Evolutionary conservation across 805 yeast species (phyloP).

Genomic region (Pichia cephalocereana): DNA sequence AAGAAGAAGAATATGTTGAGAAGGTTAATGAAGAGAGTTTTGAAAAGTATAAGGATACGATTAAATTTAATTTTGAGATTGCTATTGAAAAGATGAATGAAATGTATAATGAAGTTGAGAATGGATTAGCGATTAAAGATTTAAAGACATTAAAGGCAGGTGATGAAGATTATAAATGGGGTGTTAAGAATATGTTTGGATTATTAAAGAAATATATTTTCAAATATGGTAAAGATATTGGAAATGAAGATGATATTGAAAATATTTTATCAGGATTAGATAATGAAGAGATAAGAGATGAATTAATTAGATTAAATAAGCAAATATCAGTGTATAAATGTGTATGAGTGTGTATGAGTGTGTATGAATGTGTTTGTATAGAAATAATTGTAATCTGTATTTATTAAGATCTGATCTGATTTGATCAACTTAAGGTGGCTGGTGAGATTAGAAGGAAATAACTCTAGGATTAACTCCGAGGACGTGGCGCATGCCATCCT

Average conservation of each 20-base stretch:
- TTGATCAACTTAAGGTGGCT: too few species aligned
- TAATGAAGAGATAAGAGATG: neutral
- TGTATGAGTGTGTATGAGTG: too few species aligned
- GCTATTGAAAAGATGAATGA: neutral
- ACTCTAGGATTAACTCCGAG: too few species aligned
- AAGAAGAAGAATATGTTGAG: neutral
- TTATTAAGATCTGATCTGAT: too few species aligned
- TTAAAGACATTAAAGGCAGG: neutral
- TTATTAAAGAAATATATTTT: constrained; percentile 5
- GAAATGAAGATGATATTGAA: neutral
- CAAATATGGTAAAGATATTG: neutral
- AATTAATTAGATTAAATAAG: neutral
- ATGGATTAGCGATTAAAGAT: neutral
- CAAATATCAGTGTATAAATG: too few species aligned
- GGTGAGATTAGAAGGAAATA: too few species aligned
- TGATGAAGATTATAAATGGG: constrained; percentile 8
- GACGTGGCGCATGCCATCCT: too few species aligned
- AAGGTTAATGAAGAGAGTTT: neutral
- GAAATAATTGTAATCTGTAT: too few species aligned
- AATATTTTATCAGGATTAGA: neutral
- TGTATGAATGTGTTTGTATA: too few species aligned
- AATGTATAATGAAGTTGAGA: neutral
- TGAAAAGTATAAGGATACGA: neutral
- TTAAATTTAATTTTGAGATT: neutral
- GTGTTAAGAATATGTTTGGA: constrained; percentile 4